These are phyloP conservation scores for Nothophaeocryptopus gaeumannii DNA, from an alignment of 2,329 filamentous ascomycete genomes.

Conservation along the genomic window DNA sequence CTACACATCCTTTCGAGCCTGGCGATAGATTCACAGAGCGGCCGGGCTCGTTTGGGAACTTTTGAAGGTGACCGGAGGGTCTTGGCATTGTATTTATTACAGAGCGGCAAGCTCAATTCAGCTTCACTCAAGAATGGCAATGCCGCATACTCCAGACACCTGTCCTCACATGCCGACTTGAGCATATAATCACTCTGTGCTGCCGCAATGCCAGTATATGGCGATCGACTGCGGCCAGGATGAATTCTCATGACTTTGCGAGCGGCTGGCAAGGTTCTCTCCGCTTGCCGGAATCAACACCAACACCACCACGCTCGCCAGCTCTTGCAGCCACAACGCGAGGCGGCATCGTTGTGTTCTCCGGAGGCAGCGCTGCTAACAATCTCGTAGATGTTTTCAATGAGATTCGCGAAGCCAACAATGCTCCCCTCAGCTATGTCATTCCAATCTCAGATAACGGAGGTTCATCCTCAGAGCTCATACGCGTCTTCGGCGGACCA, in stretches of 20 bases:
- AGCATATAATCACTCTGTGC: too few relatives aligned
- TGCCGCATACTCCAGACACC: too few relatives aligned
- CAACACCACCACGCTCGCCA: slow-evolving; percentile 17
- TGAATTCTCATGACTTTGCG: slow-evolving; percentile 18
- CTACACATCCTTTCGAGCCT: too few relatives aligned
- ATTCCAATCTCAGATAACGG: slow-evolving; percentile 97
- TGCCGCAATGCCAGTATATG: too few relatives aligned
- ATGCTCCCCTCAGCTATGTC: slow-evolving; percentile 72
- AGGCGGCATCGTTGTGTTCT: slow-evolving; percentile 76
- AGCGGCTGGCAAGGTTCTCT: slow-evolving; percentile 19
- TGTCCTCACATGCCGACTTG: too few relatives aligned
- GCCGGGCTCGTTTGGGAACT: too few relatives aligned
- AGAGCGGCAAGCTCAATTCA: too few relatives aligned
- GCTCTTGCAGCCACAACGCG: slow-evolving; percentile 26
- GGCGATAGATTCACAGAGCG: too few relatives aligned
- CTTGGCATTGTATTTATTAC: too few relatives aligned
- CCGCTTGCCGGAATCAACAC: slow-evolving; percentile 10
- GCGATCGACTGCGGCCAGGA: neutral
- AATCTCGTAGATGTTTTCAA: slow-evolving; percentile 88
- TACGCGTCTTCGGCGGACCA: slow-evolving; percentile 90
- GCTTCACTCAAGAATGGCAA: too few relatives aligned
- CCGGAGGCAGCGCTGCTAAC: slow-evolving; percentile 75
- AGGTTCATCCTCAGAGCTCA: slow-evolving; percentile 87
- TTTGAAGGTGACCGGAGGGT: too few relatives aligned
- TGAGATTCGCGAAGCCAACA: slow-evolving; percentile 57